Conservation (phyloP, 1,139 yeast genomes). For the Diutina catenulata region DNA sequence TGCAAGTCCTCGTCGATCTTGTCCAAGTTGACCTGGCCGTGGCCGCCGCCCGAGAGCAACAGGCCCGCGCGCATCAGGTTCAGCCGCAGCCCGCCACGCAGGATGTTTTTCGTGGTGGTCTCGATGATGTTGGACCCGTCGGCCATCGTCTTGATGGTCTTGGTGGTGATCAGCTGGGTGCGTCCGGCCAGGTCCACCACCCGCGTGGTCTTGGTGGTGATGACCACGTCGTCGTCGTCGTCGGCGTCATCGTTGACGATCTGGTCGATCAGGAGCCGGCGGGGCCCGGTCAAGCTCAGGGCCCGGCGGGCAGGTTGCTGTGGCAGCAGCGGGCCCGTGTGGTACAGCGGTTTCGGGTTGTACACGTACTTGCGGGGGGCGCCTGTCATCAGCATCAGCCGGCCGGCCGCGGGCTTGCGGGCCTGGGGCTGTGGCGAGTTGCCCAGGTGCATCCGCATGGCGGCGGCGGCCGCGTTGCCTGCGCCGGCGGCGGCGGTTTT, state of each 20-base stretch:
- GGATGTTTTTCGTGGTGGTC: slow-evolving; percentile 32
- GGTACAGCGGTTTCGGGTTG: slow-evolving; percentile 31
- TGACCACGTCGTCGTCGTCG: slow-evolving; percentile 18
- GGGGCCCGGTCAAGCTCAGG: slow-evolving; percentile 1
- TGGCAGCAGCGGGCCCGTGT: slow-evolving; percentile 16
- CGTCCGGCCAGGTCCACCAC: slow-evolving; percentile 33
- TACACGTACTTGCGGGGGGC: slow-evolving; percentile 17
- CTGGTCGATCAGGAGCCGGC: slow-evolving; percentile 5
- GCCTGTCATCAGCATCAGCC: slow-evolving; percentile 4
- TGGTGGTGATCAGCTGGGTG: slow-evolving; percentile 31
- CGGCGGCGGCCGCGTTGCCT: slow-evolving; percentile 34
- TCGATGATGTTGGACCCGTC: slow-evolving; percentile 37
- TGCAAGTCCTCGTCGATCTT: slow-evolving; percentile 36
- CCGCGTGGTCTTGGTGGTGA: slow-evolving; percentile 34
- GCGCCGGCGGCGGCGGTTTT: slow-evolving; percentile 21
- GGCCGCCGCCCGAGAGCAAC: slow-evolving; percentile 11
- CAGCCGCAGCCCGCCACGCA: slow-evolving; percentile 23
- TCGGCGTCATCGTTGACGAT: slow-evolving; percentile 12
- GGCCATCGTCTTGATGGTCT: slow-evolving; percentile 28
- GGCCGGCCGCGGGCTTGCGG: slow-evolving; percentile 9
- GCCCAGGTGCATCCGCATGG: slow-evolving; percentile 23
- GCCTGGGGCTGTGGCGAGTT: slow-evolving; percentile 7
- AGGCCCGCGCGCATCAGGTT: slow-evolving; percentile 15
- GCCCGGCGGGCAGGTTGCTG: slow-evolving; percentile 2
- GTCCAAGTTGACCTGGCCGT: slow-evolving; percentile 15